Base-by-base conservation (phyloP, 2,329 filamentous ascomycete genomes). In the Coniochaeta hoffmannii region DNA sequence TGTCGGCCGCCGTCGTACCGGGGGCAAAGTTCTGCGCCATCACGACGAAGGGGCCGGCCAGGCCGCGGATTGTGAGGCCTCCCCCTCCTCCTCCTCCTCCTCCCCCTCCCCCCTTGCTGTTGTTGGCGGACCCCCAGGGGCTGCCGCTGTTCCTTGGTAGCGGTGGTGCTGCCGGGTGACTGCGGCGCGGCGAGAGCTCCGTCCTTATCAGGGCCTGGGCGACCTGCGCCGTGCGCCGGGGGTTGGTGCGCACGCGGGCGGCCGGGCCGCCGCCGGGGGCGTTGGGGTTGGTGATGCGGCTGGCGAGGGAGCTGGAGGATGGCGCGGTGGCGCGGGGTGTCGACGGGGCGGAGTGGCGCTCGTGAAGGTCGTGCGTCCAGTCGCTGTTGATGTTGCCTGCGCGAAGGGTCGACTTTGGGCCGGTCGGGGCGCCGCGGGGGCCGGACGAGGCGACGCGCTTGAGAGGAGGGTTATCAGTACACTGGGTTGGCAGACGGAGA, bases 11-110 rank as follows among this genome's bases (percentile, higher is more conserved):
- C 7, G 89, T 91, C 0, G 89, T 94, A 35, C 89, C 89, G 1
- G 83, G 83, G 12, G 89, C 89, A 67, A 94, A 90, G 74, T 94
- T 94, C 69, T 89, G 86, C 2, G 87, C 88, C 67, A 90, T 80
- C 24, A 94, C 81, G 17, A 82, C 80, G 63, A 82, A 89, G 1
- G 88, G 88, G 0, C 88, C 86, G 0, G 85, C 85, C 9, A 87
- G 73, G n/a, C 89, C 89, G 54, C 83, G 78, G 60, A 94, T 92
- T 34, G 79, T 85, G 49, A 93, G 79, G 19, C 86, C 84, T 57
- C 65, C 65, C 32, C 58, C 60, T 52, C 69, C 60, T 44, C 28
- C 28, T n/a, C 19, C 14, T 9, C 44, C 58, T 65, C 65, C 32
- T 59, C 60, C 53, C 69, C 60, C 46, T 28, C 28, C 24, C 19